These are phyloP conservation scores for Talaromyces rugulosus DNA, from an alignment of 2,329 filamentous ascomycete species.

Conservation along the genomic window DNA sequence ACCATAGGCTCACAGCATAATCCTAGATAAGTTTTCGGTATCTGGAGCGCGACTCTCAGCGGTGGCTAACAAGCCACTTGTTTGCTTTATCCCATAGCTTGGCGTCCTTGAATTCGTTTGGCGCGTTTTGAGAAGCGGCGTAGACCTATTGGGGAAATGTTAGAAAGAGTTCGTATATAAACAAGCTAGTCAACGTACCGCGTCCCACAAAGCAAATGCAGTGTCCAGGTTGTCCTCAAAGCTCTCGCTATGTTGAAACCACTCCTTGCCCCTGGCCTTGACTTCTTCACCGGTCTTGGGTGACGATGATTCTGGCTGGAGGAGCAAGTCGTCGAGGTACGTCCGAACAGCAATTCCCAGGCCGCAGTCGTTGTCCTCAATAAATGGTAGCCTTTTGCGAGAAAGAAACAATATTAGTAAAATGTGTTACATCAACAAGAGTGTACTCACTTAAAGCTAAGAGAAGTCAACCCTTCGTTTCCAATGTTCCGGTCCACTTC, in stretches of 20 bases:
- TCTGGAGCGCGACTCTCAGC: constrained; percentile 20
- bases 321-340: constrained; percentile 50
- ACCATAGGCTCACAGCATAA: not conserved
- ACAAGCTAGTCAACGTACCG: constrained; percentile 44
- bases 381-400: constrained; percentile 37
- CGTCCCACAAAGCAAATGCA: constrained; percentile 63
- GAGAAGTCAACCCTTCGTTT: constrained; percentile 62
- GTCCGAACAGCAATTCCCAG: constrained; percentile 47
- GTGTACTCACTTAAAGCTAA: constrained; percentile 65
- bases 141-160: constrained; percentile 44
- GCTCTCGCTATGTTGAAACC: constrained; percentile 59
- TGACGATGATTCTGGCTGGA: constrained; percentile 52
- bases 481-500: constrained; percentile 61
- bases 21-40: not conserved
- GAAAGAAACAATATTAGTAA: constrained; percentile 3
- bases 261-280: constrained; percentile 52
- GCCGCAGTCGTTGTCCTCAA: constrained; percentile 43
- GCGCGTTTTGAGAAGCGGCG: constrained; percentile 53
- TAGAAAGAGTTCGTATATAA: not conserved
- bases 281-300: constrained; percentile 47
- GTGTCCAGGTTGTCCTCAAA: constrained; percentile 55
- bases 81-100: constrained; percentile 58
- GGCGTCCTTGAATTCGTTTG: constrained; percentile 48
- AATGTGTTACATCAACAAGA: not conserved
- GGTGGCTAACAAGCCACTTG: constrained; percentile 50